Evolutionary conservation across 2,329 filamentous ascomycete genomes (phyloP).

Genomic region (Colletotrichum musicola): DNA sequence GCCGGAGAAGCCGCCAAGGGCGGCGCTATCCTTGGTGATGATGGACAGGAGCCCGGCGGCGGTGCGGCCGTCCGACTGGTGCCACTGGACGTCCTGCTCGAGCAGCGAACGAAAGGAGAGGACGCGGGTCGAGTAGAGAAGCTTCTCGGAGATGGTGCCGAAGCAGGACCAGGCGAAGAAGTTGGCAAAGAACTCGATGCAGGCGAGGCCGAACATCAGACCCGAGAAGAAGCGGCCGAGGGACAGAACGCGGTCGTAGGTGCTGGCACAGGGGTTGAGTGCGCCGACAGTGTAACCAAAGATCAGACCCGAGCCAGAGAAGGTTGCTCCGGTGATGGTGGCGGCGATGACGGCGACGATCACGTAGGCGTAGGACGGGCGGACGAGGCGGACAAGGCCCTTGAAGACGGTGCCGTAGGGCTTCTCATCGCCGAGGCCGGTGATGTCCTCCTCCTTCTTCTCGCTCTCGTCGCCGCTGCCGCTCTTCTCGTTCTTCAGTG

Average conservation of each 20-base stretch:
- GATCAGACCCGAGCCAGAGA: constrained; percentile 68
- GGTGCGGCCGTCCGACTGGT: constrained; percentile 63
- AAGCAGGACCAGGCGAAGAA: constrained; percentile 68
- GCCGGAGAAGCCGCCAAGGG: constrained; percentile 67
- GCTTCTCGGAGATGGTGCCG: constrained; percentile 67
- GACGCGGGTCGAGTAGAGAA: constrained; percentile 67
- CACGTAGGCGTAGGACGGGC: constrained; percentile 54
- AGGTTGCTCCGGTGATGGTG: constrained; percentile 67
- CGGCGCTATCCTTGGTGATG: constrained; percentile 68
- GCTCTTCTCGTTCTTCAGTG: constrained; percentile 19
- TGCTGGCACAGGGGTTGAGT: constrained; percentile 65
- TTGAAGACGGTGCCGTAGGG: constrained; percentile 41
- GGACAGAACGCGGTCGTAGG: constrained; percentile 59
- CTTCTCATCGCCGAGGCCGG: constrained; percentile 34
- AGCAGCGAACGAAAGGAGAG: constrained; percentile 68
- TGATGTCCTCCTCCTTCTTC: constrained; percentile 18
- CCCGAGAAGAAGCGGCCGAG: constrained; percentile 66
- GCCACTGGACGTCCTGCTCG: constrained; percentile 70
- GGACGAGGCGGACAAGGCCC: constrained; percentile 40
- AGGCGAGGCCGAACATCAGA: constrained; percentile 71
- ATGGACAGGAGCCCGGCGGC: constrained; percentile 63
- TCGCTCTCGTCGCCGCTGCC: constrained; percentile 7
- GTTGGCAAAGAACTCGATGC: constrained; percentile 71
- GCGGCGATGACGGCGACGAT: constrained; percentile 63
- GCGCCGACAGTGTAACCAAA: constrained; percentile 72